Conservation (phyloP, 805 yeast species). For the Kazachstania martiniae region DNA sequence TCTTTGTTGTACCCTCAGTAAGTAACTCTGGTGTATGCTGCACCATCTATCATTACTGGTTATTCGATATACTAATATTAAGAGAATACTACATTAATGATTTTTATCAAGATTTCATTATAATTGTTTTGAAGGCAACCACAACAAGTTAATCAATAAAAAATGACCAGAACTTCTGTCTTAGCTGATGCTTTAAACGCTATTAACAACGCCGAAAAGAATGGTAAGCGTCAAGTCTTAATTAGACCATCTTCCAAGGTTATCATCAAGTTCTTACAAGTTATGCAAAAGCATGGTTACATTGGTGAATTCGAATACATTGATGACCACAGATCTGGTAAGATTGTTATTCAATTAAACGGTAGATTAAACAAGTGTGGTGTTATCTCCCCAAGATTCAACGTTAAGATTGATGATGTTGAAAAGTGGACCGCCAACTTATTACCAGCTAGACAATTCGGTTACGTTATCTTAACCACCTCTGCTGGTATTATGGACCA, state of each 20-base stretch:
- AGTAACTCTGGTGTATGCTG: too few species aligned
- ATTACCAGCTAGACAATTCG: conserved; percentile 98
- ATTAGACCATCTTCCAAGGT: conserved; percentile 98
- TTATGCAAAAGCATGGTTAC: conserved; percentile 95
- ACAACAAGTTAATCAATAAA: too few species aligned
- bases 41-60: too few species aligned
- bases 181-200: conserved; percentile 97
- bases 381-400: conserved; percentile 97
- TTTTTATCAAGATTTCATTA: too few species aligned
- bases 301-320: conserved; percentile 97
- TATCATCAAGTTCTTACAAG: conserved; percentile 88
- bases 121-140: too few species aligned
- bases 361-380: conserved; percentile 99
- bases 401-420: conserved; percentile 86
- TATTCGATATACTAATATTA: too few species aligned
- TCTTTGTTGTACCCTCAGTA: too few species aligned
- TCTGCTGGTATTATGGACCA: conserved; percentile 99
- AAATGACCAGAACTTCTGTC: conserved; percentile 96
- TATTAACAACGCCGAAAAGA: conserved; percentile 97
- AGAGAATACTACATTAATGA: too few species aligned
- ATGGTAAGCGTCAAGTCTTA: conserved; percentile 97
- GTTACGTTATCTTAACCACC: conserved; percentile 94
- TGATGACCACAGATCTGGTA: conserved; percentile 98
- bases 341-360: conserved; percentile 89
- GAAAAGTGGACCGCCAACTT: conserved; percentile 98